Base-by-base conservation (phyloP, 2,329 filamentous ascomycete genomes). In the Neocatenulostroma microsporum region DNA sequence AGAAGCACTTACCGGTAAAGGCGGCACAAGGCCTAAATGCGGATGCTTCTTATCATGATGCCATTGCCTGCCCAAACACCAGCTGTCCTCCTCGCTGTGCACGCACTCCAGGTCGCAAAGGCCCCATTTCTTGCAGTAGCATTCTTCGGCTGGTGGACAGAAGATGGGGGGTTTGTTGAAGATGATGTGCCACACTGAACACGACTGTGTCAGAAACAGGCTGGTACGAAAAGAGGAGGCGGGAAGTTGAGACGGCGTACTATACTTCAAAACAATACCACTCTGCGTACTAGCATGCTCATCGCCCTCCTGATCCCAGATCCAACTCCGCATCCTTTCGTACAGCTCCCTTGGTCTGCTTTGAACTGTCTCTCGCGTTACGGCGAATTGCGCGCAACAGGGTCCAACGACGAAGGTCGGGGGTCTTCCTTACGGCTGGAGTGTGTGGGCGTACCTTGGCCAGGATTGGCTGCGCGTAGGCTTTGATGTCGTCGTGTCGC, bases 321-420 rank as follows among this genome's bases (percentile, higher is more conserved):
- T 50, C 70, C 70, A 74, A 3, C 63, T 54, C 14, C 67, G 58
- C 40, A 64, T 70, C 13, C 58, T 54, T 39, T 64, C 57, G 41
- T 74, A 74, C 17, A 72, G 68, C 10, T 55, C 59, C 49, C 55
- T 63, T 5, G 64, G 63, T 21, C 65, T 60, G 43, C 66, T 56
- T 13, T 51, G 52, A 9, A 74, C 61, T 47, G 66, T 66, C 37
- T 64, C 63, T 28, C 56, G 60, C 0, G 68, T 69, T 1, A 68
- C 68, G 0, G 66, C 70, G 46, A 74, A 74, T 44, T 74, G 71
- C 4, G 71, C 69, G 41, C 71, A 74, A 47, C 71, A 74, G 18
- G 67, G 67, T 3, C 67, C 66, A 1, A 67, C 68, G 9, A 74
- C 64, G 18, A 53, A 49, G n/a, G 60, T 45, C 0, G 70, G 70